A percentile compares a stretch with the other conserved stretches of the same genome.
Conservation (phyloP, 371 early-diverging fungal species). For the Mortierella sp. region DNA sequence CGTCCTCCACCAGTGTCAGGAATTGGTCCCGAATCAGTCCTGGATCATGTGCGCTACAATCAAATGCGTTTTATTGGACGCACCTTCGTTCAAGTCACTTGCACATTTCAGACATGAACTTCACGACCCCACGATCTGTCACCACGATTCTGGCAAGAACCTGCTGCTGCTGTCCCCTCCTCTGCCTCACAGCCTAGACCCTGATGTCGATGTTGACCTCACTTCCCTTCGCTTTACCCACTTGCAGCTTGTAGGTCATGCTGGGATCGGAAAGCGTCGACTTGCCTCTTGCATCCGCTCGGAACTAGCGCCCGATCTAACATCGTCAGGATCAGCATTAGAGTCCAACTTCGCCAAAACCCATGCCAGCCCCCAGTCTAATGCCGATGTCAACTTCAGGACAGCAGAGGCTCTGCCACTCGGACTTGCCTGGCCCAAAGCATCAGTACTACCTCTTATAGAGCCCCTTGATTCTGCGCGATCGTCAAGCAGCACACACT, state of each 20-base stretch:
- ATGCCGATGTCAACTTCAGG: slow-evolving; percentile 27
- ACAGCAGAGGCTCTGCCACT: slow-evolving; percentile 34
- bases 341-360: neutral
- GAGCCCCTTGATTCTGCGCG: neutral
- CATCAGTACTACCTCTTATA: slow-evolving; percentile 1
- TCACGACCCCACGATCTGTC: slow-evolving; percentile 33
- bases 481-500: neutral
- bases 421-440: neutral
- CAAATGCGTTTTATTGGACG: no score
- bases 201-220: neutral
- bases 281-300: slow-evolving; percentile 38
- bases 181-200: neutral
- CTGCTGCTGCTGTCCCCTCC: neutral
- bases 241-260: slow-evolving; percentile 43
- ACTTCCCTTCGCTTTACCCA: neutral
- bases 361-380: slow-evolving; percentile 6
- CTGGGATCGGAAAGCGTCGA: slow-evolving; percentile 46
- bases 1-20: no score
- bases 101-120: slow-evolving; percentile 20
- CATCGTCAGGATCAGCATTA: neutral
- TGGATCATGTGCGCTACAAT: no score
- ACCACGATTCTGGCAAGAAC: slow-evolving; percentile 34
- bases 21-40: no score
- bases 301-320: slow-evolving; percentile 8
- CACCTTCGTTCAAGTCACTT: neutral